A percentile compares a stretch with the other conserved stretches of the same genome.
Evolutionary conservation across 2,329 filamentous ascomycete genomes (phyloP).

Genomic region (Fusarium nematophilum): DNA sequence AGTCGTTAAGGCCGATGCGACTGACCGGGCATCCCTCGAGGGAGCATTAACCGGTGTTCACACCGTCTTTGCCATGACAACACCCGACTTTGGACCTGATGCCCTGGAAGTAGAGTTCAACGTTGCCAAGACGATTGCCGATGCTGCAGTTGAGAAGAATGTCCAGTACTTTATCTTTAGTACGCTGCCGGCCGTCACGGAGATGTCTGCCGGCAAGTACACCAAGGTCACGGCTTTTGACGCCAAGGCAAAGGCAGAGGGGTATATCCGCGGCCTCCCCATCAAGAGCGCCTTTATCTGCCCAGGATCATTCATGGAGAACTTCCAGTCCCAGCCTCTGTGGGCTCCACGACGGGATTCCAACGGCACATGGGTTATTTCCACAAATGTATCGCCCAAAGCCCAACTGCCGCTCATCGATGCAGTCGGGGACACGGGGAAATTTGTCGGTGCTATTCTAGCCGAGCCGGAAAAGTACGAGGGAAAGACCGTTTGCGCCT

Average conservation of each 20-base stretch:
- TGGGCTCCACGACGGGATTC: conserved; percentile 45
- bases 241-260: conserved; percentile 62
- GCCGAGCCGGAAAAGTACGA: conserved; percentile 55
- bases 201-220: conserved; percentile 51
- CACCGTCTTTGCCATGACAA: conserved; percentile 62
- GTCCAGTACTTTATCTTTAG: conserved; percentile 55
- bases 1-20: conserved; percentile 55
- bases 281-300: conserved; percentile 57
- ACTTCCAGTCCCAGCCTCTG: conserved; percentile 44
- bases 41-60: conserved; percentile 57
- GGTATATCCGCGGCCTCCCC: conserved; percentile 61
- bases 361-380: conserved; percentile 45
- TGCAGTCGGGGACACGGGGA: conserved; percentile 56
- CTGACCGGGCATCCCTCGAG: conserved; percentile 52
- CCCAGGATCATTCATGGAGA: conserved; percentile 57
- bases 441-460: conserved; percentile 55
- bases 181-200: conserved; percentile 48
- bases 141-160: conserved; percentile 52
- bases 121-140: conserved; percentile 55
- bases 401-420: conserved; percentile 58
- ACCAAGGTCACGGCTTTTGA: conserved; percentile 58
- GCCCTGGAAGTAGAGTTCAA: conserved; percentile 49
- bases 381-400: conserved; percentile 33
- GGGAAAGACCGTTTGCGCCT: conserved; percentile 58
- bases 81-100: conserved; percentile 50